Conservation (phyloP, 805 yeast genomes). For the Candida pseudofarinosa region DNA sequence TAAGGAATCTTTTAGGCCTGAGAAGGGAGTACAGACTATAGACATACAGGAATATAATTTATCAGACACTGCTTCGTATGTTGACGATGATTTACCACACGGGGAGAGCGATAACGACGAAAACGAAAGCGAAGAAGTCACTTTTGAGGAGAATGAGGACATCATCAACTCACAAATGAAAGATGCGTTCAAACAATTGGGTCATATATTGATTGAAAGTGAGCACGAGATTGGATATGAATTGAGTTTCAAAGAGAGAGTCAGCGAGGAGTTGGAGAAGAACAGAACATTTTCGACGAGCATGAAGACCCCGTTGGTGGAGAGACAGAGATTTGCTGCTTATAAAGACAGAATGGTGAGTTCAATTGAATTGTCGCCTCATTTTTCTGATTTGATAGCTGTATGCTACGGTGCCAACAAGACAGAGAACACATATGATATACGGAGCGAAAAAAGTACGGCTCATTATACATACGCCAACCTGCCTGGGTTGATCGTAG, state of each 20-base stretch:
- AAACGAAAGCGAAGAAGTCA: slow-evolving; percentile 18
- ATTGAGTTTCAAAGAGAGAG: not conserved
- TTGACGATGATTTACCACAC: not conserved
- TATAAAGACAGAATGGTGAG: slow-evolving; percentile 11
- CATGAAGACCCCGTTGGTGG: not conserved
- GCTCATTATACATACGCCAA: not conserved
- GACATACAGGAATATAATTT: not conserved
- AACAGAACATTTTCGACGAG: not conserved
- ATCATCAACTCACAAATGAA: not conserved
- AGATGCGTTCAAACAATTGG: not conserved
- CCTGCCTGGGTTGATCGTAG: slow-evolving; percentile 21
- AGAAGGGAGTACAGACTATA: not conserved
- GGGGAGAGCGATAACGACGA: slow-evolving; percentile 14
- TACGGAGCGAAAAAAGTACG: not conserved
- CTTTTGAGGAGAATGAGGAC: not conserved
- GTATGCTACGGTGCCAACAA: slow-evolving; percentile 7
- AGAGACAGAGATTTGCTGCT: not conserved
- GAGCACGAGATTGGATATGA: not conserved
- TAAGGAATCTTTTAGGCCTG: not conserved
- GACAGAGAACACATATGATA: not conserved
- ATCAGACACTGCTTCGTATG: not conserved
- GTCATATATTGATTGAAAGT: not conserved
- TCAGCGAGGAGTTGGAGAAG: not conserved
- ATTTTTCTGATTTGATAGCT: slow-evolving; percentile 29
- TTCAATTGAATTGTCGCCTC: slow-evolving; percentile 30